Evolutionary conservation across 2,329 filamentous ascomycete species (phyloP).

Genomic region (Hymenotorrendiella dingleyae): DNA sequence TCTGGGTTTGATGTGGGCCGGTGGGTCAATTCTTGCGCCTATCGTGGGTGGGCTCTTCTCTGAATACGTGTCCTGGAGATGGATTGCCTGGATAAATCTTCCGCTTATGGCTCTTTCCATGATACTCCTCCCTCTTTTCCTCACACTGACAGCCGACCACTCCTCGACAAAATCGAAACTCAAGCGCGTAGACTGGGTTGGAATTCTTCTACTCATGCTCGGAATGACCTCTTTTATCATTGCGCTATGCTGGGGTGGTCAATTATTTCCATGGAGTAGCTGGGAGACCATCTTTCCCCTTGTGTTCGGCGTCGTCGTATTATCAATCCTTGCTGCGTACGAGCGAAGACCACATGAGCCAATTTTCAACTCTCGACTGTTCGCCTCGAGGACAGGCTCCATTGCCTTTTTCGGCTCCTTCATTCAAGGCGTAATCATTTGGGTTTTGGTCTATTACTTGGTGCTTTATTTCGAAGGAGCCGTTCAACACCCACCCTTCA

Average conservation of each 20-base stretch:
- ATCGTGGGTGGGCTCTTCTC: conserved; percentile 37
- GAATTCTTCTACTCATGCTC: background rate
- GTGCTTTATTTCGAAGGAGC: conserved; percentile 40
- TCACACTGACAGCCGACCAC: background rate
- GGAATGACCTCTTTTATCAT: conserved; percentile 1
- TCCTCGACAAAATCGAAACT: conserved; percentile 25
- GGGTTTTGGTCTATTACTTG: conserved; percentile 47
- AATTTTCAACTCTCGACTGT: conserved; percentile 1
- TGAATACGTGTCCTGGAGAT: conserved; percentile 17
- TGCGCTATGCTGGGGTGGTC: conserved; percentile 44
- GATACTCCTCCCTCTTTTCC: background rate
- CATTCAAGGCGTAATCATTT: conserved; percentile 45
- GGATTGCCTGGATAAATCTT: conserved; percentile 6
- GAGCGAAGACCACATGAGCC: background rate
- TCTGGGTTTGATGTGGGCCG: conserved; percentile 34
- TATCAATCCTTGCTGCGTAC: conserved; percentile 40
- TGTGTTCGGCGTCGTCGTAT: conserved; percentile 43
- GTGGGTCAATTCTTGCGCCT: conserved; percentile 36
- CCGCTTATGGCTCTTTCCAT: conserved; percentile 1
- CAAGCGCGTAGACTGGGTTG: conserved; percentile 46
- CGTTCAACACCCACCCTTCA: conserved; percentile 45
- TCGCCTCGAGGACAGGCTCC: background rate
- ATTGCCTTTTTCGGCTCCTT: conserved; percentile 33
- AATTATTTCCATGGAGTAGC: conserved; percentile 55
- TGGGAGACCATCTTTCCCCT: conserved; percentile 56